Percentiles rank a stretch among this genome's conserved stretches.
Conservation (phyloP, 2,329 filamentous ascomycete genomes). For the Claviceps paspali region DNA sequence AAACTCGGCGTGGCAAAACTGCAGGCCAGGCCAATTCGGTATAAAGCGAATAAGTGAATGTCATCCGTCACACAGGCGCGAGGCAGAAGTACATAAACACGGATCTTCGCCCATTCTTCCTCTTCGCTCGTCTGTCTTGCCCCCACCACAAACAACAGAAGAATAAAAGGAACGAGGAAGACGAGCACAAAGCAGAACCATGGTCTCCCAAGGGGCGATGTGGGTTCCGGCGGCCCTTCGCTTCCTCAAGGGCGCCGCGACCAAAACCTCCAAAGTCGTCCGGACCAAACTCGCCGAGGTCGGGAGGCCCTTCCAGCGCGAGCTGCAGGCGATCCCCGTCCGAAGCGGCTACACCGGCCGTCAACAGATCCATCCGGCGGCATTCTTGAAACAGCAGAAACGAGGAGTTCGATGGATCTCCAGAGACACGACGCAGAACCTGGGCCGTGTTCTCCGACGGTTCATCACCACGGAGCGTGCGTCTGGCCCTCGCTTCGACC, state of each 20-base stretch:
- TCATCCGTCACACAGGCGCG: neutral
- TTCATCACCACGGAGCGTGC: conserved; percentile 30
- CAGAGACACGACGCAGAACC: conserved; percentile 24
- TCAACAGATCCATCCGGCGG: conserved; percentile 39
- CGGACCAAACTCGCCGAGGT: conserved; percentile 32
- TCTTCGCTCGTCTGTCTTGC: neutral
- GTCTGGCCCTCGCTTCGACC: conserved; percentile 24
- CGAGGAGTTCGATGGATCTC: conserved; percentile 26
- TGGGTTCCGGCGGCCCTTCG: conserved; percentile 41
- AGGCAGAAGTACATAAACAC: no score
- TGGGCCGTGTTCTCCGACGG: conserved; percentile 31
- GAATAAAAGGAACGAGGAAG: neutral
- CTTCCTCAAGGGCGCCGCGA: conserved; percentile 35
- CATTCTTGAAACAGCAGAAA: conserved; percentile 34
- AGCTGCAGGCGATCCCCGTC: conserved; percentile 30
- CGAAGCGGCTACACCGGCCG: conserved; percentile 24
- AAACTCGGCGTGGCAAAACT: conserved; percentile 14
- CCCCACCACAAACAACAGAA: neutral
- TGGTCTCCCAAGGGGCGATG: conserved; percentile 41
- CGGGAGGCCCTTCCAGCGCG: conserved; percentile 27
- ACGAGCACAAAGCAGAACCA: conserved; percentile 13
- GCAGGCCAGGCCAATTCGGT: conserved; percentile 4
- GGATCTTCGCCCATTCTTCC: neutral
- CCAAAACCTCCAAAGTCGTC: conserved; percentile 34
- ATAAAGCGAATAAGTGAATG: conserved; percentile 10